Evolutionary conservation across 2,329 filamentous ascomycete species (phyloP).

Genomic region (Chalaropsis ovoidea): DNA sequence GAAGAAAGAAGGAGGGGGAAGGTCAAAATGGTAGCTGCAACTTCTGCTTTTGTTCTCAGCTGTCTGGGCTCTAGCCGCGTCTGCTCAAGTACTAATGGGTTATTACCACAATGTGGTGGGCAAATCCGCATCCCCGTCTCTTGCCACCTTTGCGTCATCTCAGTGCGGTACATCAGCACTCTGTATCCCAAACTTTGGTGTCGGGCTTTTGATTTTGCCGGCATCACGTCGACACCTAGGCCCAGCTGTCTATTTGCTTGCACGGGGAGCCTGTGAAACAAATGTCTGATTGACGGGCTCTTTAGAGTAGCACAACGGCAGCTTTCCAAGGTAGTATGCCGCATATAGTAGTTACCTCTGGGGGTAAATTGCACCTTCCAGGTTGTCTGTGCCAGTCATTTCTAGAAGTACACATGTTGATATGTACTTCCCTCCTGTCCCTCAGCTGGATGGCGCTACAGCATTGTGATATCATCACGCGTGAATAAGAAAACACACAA

Average conservation of each 20-base stretch:
- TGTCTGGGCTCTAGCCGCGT: neutral
- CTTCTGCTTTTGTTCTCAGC: no score
- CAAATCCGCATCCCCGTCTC: neutral
- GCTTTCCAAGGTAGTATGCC: neutral
- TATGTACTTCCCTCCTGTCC: neutral
- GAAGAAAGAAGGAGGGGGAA: no score
- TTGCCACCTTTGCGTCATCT: neutral
- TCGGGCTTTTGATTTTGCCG: no score
- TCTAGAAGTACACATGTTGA: neutral
- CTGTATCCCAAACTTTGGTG: no score
- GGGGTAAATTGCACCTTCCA: no score
- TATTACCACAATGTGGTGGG: neutral
- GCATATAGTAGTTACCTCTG: neutral
- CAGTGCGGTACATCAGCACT: no score
- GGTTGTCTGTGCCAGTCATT: neutral
- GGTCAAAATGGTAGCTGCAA: no score
- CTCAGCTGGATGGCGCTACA: neutral
- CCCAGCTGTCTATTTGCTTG: neutral
- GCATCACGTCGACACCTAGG: no score
- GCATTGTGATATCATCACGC: neutral
- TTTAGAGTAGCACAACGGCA: neutral
- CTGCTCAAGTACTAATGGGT: neutral
- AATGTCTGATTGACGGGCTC: neutral
- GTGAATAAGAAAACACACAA: neutral
- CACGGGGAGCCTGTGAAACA: neutral